Base-by-base conservation (phyloP, 257 asterid species). In the Mentha longifolia region DNA sequence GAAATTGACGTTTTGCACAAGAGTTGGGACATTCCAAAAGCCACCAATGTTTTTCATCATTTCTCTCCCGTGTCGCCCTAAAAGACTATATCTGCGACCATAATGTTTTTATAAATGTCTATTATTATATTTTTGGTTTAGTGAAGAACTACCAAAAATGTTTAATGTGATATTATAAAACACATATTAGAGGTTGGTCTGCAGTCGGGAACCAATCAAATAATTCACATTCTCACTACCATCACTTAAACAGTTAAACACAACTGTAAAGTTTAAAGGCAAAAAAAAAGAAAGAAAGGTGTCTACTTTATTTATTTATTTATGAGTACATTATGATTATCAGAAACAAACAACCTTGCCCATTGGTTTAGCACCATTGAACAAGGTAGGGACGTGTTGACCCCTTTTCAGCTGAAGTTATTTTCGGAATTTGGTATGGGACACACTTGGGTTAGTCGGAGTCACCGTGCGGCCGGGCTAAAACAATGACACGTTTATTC, bases 241-340 rank as follows among this genome's bases (percentile, higher is more conserved):
- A 42, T 33, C 31, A 30, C 71, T 45, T 46, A 28, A 43, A 42
- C 31, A 30, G 61, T 45, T 46, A 28, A 43, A 42, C 55, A 57
- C 78, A 67, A 35, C 76, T 78, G 78, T 68, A 78, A 73, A 73
- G 78, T 58, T 19, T 17, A 33, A n/a, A 35, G 12, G 13, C 13
- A 57, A 10, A 14, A 67, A 71, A 19, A 65, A 65, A 77, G 69
- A 14, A 67, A 71, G 14, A 65, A 65, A 77, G 69, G 43, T 65
- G 31, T 28, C 70, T n/a, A 16, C 81, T 35, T 7, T 35, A 5
- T 35, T 35, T 35, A 35, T 5, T 35, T 35, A 35, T 35, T 35
- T 35, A 35, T 35, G 5, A 0, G 5, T 35, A 35, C 5, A n/a
- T 35, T 35, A 35, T 35, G 0, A 50, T 71, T 66, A 57, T 37